Evolutionary conservation across 2,329 filamentous ascomycete species (phyloP).

Genomic region (Furcasterigmium furcatum): DNA sequence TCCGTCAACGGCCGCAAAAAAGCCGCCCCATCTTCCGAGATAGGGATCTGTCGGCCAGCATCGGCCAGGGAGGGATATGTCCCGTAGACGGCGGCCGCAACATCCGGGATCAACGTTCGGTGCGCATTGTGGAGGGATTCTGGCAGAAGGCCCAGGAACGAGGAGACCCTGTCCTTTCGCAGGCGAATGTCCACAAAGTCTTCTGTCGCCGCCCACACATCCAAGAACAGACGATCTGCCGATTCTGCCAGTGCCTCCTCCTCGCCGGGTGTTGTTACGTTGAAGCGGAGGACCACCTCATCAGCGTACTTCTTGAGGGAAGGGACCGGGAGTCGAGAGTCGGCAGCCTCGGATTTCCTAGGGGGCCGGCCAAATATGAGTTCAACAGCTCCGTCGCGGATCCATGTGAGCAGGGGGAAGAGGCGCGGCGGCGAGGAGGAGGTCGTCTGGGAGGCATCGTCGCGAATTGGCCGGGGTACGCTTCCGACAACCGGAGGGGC

Average conservation of each 20-base stretch:
- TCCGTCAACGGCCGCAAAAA: slow-evolving; percentile 26
- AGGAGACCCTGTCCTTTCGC: slow-evolving; percentile 71
- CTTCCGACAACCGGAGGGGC: background rate
- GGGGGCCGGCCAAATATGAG: slow-evolving; percentile 45
- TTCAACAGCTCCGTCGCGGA: slow-evolving; percentile 47
- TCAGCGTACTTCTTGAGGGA: slow-evolving; percentile 64
- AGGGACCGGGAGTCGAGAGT: slow-evolving; percentile 31
- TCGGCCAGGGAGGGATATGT: slow-evolving; percentile 58
- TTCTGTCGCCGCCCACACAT: slow-evolving; percentile 83
- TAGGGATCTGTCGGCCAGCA: slow-evolving; percentile 15
- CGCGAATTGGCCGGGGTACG: background rate
- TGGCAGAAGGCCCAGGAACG: slow-evolving; percentile 76
- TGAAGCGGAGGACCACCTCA: slow-evolving; percentile 89
- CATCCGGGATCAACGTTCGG: slow-evolving; percentile 73
- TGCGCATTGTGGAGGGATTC: slow-evolving; percentile 68
- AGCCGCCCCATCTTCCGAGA: slow-evolving; percentile 19
- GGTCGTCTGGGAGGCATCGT: background rate
- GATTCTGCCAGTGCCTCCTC: slow-evolving; percentile 70
- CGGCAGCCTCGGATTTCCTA: slow-evolving; percentile 22
- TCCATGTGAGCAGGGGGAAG: slow-evolving; percentile 46
- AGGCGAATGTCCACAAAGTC: slow-evolving; percentile 84
- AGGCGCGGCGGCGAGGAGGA: slow-evolving; percentile 10
- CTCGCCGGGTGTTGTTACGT: slow-evolving; percentile 66
- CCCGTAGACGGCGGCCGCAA: slow-evolving; percentile 73
- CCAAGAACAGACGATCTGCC: slow-evolving; percentile 72